Conservation (phyloP, 768 basidiomycete genomes). For the Lepiota subincarnata region DNA sequence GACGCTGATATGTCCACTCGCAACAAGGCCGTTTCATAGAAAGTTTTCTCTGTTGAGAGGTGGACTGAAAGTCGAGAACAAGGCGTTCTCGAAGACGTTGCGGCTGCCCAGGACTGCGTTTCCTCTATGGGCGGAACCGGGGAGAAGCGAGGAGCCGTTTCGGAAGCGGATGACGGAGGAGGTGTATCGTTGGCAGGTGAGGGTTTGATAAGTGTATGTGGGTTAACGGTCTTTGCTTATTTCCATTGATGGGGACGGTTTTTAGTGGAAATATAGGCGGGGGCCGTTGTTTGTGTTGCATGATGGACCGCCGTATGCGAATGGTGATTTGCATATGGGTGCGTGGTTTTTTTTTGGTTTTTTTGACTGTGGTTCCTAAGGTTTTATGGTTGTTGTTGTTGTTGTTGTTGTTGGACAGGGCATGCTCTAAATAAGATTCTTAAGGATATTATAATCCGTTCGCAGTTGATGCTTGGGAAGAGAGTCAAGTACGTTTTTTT, state of each 20-base stretch:
- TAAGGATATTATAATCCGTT: conserved; percentile 94
- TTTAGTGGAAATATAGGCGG: conserved; percentile 59
- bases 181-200: conserved; percentile 77
- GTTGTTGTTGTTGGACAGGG: conserved; percentile 46
- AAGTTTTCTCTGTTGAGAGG: not conserved
- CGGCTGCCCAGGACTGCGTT: conserved; percentile 81
- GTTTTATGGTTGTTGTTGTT: too few relatives aligned
- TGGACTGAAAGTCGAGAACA: conserved; percentile 25
- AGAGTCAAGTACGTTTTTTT: conserved; percentile 68
- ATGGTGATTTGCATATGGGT: conserved; percentile 96
- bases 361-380: not conserved
- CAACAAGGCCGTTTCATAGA: not conserved
- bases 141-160: conserved; percentile 56
- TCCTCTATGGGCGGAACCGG: conserved; percentile 64
- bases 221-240: conserved; percentile 15
- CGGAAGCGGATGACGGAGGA: conserved; percentile 62
- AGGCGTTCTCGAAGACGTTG: conserved; percentile 54
- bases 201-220: too few relatives aligned
- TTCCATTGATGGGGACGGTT: not conserved
- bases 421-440: conserved; percentile 95
- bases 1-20: conserved; percentile 7
- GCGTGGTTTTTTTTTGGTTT: conserved; percentile 13
- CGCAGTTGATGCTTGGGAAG: conserved; percentile 70
- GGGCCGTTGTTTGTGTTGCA: conserved; percentile 81
- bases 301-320: conserved; percentile 97